Conservation (phyloP, 768 basidiomycete species). For the Porphyrellus cyaneotinctus region DNA sequence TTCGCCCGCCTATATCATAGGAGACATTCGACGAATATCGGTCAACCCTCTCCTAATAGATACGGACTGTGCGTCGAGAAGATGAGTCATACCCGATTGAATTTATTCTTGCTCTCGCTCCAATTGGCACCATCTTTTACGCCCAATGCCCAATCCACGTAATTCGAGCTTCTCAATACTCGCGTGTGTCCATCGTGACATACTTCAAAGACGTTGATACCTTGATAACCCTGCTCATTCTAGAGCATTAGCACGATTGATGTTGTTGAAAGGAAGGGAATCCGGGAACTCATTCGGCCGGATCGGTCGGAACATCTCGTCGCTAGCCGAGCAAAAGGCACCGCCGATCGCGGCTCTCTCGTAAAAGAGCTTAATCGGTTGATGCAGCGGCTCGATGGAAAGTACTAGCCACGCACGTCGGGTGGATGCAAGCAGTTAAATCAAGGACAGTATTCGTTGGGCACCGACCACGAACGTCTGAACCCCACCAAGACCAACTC, state of each 20-base stretch:
- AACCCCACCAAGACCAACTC: background rate
- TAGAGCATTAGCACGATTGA: background rate
- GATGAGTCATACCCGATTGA: constrained; percentile 5
- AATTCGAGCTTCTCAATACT: too few relatives aligned
- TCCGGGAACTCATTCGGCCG: constrained; percentile 8
- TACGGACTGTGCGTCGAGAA: constrained; percentile 10
- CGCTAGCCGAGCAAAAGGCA: constrained; percentile 2
- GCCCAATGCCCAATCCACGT: too few relatives aligned
- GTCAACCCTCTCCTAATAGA: background rate
- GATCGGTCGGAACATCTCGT: constrained; percentile 14
- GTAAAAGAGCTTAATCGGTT: constrained; percentile 3
- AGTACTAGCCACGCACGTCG: too few relatives aligned
- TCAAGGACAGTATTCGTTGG: background rate
- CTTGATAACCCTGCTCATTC: too few relatives aligned
- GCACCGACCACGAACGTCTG: background rate
- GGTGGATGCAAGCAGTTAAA: too few relatives aligned
- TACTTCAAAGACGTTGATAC: too few relatives aligned
- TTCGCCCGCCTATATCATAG: background rate
- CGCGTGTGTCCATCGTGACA: too few relatives aligned
- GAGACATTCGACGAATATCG: background rate
- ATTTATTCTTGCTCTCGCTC: background rate
- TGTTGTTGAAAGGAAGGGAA: constrained; percentile 4
- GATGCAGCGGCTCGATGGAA: background rate
- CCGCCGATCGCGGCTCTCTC: constrained; percentile 24
- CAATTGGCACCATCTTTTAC: background rate